These are phyloP conservation scores for Penicillium psychrofluorescens DNA, from an alignment of 495 filamentous ascomycete genomes.

Conservation along the genomic window DNA sequence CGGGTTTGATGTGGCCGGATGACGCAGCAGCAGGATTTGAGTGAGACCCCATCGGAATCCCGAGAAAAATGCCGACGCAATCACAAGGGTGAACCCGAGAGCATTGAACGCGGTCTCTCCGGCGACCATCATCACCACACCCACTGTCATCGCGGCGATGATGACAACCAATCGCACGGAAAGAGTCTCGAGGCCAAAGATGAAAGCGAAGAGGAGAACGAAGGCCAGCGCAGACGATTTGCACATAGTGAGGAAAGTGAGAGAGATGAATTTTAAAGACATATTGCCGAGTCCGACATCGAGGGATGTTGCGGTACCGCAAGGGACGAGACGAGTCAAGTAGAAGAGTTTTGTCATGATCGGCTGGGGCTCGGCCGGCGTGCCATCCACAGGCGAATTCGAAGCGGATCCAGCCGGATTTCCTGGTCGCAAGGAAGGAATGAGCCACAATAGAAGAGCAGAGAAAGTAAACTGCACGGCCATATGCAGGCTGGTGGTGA, in stretches of 20 bases:
- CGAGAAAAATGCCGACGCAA: constrained; percentile 86
- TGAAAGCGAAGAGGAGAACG: constrained; percentile 90
- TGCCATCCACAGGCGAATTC: constrained; percentile 39
- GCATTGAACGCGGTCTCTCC: constrained; percentile 89
- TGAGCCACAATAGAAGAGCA: constrained; percentile 67
- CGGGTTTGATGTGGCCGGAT: constrained; percentile 93
- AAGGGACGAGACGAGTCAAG: constrained; percentile 84
- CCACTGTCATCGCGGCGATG: constrained; percentile 86
- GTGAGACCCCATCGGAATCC: constrained; percentile 97
- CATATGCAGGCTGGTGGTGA: constrained; percentile 95
- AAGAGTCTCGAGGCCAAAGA: constrained; percentile 84
- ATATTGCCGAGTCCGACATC: constrained; percentile 97
- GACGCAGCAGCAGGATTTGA: constrained; percentile 88
- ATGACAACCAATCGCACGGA: constrained; percentile 80
- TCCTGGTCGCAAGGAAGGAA: constrained; percentile 77
- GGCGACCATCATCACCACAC: constrained; percentile 98
- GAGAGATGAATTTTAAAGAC: constrained; percentile 87
- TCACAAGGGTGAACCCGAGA: constrained; percentile 85
- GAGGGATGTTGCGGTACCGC: constrained; percentile 85
- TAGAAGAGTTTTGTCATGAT: constrained; percentile 89
- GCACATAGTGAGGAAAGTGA: constrained; percentile 99
- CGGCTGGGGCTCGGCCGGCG: constrained; percentile 45
- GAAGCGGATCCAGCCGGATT: constrained; percentile 36
- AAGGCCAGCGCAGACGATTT: constrained; percentile 96
- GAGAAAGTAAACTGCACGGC: constrained; percentile 87